phyloP scores from a whole-genome alignment of 331 rosid species.

The Rhamnella rubrinervis region DNA sequence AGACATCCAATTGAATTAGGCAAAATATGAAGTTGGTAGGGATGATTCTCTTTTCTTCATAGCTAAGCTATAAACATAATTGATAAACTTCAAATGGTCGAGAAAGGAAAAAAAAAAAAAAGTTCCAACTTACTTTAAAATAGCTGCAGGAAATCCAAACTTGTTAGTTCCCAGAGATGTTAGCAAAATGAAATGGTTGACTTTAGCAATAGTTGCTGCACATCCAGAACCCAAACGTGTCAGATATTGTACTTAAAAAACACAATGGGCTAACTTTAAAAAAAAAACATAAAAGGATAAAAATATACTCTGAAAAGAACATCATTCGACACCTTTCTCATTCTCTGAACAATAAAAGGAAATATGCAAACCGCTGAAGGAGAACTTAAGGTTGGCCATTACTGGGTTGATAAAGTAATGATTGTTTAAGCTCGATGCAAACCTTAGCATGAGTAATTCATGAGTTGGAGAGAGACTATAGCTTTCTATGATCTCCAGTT shows the following conservation, averaged over 20 bases:
- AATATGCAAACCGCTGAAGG: neutral
- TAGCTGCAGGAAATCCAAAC: constrained; percentile 92
- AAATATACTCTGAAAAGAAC: constrained; percentile 2
- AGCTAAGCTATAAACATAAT: constrained; percentile 2
- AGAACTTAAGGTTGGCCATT: neutral
- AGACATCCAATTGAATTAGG: constrained; percentile 23
- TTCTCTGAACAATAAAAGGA: neutral
- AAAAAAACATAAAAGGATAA: neutral
- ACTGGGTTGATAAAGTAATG: constrained; percentile 7
- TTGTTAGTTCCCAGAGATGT: constrained; percentile 95
- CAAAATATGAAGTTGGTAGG: neutral
- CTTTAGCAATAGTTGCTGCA: constrained; percentile 74
- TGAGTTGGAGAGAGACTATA: neutral
- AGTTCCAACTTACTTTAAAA: constrained; percentile 73
- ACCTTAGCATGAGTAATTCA: constrained; percentile 1
- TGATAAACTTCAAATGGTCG: constrained; percentile 21
- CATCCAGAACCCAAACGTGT: constrained; percentile 15
- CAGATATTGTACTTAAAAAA: constrained; percentile 13
- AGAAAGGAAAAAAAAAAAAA: constrained; percentile 10
- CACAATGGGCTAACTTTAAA: neutral
- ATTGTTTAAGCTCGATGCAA: constrained; percentile 8
- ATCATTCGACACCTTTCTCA: constrained; percentile 1
- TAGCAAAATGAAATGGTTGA: constrained; percentile 77
- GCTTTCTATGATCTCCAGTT: no score
- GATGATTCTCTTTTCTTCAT: constrained; percentile 7